Evolutionary conservation across 1,139 yeast species (phyloP).

Genomic region (Fermentozyma sake): DNA sequence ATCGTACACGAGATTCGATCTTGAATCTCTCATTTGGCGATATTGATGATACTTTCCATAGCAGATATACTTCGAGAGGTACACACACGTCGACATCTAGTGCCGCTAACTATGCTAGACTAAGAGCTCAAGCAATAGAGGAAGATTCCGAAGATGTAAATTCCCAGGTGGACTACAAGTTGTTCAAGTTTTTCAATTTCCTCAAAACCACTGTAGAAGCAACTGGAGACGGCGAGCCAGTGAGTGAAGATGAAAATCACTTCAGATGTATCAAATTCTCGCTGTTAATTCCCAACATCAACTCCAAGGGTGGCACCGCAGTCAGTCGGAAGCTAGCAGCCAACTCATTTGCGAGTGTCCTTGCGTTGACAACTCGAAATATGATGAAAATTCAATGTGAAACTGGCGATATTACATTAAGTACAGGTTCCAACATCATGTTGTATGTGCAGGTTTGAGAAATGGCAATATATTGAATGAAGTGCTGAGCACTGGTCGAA

Average conservation of each 20-base stretch:
- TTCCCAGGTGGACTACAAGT: not conserved
- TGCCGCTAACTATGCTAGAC: constrained; percentile 8
- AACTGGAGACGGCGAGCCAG: too few species aligned
- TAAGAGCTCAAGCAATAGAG: not conserved
- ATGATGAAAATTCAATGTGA: constrained; percentile 4
- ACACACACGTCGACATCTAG: constrained; percentile 9
- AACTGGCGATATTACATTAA: too few species aligned
- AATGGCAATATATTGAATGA: too few species aligned
- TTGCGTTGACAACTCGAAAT: constrained; percentile 31
- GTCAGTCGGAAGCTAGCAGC: constrained; percentile 24
- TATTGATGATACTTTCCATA: constrained; percentile 6
- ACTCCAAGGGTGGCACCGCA: not conserved
- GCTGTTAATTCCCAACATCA: too few species aligned
- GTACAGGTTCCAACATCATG: too few species aligned
- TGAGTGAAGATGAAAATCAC: too few species aligned
- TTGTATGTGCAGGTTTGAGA: too few species aligned
- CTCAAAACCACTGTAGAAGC: too few species aligned
- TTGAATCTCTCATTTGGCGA: constrained; percentile 11
- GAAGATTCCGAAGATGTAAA: not conserved
- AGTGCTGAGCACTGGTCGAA: too few species aligned
- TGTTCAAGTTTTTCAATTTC: too few species aligned
- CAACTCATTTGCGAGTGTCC: constrained; percentile 34
- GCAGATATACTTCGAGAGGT: constrained; percentile 1
- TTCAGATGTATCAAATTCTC: too few species aligned
- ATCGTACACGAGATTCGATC: constrained; percentile 7